These are phyloP conservation scores for Suillus decipiens DNA, from an alignment of 768 basidiomycete genomes.

Conservation along the genomic window DNA sequence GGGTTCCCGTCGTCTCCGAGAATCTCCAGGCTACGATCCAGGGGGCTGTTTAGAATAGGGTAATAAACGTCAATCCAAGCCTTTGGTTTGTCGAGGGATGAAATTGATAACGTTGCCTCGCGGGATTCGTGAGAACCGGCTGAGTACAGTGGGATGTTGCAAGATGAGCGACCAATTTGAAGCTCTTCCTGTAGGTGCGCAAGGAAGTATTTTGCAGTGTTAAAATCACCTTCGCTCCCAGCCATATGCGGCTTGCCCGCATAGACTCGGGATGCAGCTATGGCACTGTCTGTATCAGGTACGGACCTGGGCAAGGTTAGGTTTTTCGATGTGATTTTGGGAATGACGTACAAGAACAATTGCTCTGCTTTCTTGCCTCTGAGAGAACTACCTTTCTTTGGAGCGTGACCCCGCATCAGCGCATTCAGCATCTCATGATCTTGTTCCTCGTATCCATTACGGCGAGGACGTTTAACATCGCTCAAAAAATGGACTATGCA, in stretches of 20 bases:
- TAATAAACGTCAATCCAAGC: constrained; percentile 77
- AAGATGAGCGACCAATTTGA: constrained; percentile 33
- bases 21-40: constrained; percentile 57
- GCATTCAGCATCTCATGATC: constrained; percentile 19
- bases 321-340: neutral
- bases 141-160: constrained; percentile 47
- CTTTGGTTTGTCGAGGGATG: constrained; percentile 38
- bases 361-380: constrained; percentile 43
- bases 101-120: constrained; percentile 51
- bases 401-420: constrained; percentile 18
- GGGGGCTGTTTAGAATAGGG: constrained; percentile 70
- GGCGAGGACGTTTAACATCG: neutral
- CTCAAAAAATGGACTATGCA: constrained; percentile 16
- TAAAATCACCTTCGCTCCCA: constrained; percentile 55
- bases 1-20: constrained; percentile 50
- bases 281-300: constrained; percentile 51
- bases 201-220: constrained; percentile 59
- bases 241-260: constrained; percentile 62
- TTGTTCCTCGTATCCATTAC: constrained; percentile 5
- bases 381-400: constrained; percentile 21
- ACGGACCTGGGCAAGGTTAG: constrained; percentile 40
- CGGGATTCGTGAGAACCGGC: constrained; percentile 59
- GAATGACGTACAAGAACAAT: constrained; percentile 43
- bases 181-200: constrained; percentile 52
- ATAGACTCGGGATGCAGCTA: constrained; percentile 51